Percentiles rank a stretch among this genome's conserved stretches.
Evolutionary conservation across 768 basidiomycete genomes (phyloP).

Genomic region (Trametopsis cervina): DNA sequence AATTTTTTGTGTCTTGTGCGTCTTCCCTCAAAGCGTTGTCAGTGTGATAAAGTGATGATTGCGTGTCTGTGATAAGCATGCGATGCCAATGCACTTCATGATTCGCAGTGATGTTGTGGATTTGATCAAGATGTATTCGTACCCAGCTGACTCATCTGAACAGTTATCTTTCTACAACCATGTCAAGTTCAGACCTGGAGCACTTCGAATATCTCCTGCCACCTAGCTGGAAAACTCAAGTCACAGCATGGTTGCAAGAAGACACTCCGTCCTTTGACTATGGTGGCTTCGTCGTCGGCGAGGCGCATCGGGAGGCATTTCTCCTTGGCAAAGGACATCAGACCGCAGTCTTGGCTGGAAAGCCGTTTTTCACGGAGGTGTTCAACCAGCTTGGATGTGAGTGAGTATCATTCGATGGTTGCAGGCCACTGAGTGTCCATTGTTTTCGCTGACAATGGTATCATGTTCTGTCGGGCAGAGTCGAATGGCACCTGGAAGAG

Average conservation of each 20-base stretch:
- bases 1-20: neutral
- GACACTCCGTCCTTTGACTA: slow-evolving; percentile 97
- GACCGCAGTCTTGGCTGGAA: slow-evolving; percentile 80
- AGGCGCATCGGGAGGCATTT: slow-evolving; percentile 77
- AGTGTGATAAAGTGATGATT: too few species aligned
- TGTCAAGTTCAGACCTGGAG: slow-evolving; percentile 1
- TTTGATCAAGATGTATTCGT: too few species aligned
- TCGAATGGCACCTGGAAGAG: slow-evolving; percentile 91
- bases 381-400: slow-evolving; percentile 85
- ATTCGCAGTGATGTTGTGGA: neutral
- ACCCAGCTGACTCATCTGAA: neutral
- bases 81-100: neutral
- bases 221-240: slow-evolving; percentile 83
- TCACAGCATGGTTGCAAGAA: slow-evolving; percentile 81
- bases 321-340: slow-evolving; percentile 86
- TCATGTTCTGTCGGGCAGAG: slow-evolving; percentile 39
- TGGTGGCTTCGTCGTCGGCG: slow-evolving; percentile 94
- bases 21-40: too few species aligned
- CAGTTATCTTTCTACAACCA: neutral
- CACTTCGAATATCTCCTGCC: slow-evolving; percentile 70
- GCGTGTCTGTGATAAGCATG: too few species aligned
- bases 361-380: slow-evolving; percentile 92
- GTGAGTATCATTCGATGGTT: slow-evolving; percentile 43
- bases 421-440: neutral
- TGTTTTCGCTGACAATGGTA: neutral